Conservation (phyloP, 305 asterid species). For the Fraxinus sp. region DNA sequence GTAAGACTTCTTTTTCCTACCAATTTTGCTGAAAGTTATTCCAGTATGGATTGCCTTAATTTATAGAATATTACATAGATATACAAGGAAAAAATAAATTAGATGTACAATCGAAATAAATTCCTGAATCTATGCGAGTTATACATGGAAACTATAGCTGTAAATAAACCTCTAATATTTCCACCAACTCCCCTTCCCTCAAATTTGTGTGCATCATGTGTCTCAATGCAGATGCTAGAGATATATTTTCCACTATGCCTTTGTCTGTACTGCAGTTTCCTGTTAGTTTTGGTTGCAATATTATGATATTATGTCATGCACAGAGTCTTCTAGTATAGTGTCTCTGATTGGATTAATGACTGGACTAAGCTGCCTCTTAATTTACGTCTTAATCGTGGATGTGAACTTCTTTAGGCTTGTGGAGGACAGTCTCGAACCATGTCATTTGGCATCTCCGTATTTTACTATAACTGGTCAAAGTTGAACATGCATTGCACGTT, state of each 20-base stretch:
- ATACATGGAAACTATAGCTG: background rate
- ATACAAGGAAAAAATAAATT: background rate
- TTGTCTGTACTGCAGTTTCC: background rate
- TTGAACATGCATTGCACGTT: background rate
- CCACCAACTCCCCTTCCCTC: background rate
- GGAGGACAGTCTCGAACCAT: background rate
- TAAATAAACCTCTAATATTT: background rate
- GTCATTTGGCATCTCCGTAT: background rate
- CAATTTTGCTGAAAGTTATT: background rate
- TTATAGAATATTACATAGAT: background rate
- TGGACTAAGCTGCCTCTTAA: background rate
- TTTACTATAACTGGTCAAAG: background rate
- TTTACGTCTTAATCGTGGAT: background rate
- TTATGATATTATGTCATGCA: background rate
- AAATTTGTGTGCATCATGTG: background rate
- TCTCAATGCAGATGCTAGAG: conserved; percentile 4
- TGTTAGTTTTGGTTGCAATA: conserved; percentile 1
- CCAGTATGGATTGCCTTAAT: background rate
- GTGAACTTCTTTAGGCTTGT: background rate
- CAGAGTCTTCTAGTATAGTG: background rate
- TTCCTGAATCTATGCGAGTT: background rate
- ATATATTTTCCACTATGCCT: background rate
- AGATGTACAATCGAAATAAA: background rate
- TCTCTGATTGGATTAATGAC: background rate
- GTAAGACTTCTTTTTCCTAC: conserved; percentile 48